phyloP scores from a whole-genome alignment of 2,329 filamentous ascomycete genomes.

The Moelleriella libera region DNA sequence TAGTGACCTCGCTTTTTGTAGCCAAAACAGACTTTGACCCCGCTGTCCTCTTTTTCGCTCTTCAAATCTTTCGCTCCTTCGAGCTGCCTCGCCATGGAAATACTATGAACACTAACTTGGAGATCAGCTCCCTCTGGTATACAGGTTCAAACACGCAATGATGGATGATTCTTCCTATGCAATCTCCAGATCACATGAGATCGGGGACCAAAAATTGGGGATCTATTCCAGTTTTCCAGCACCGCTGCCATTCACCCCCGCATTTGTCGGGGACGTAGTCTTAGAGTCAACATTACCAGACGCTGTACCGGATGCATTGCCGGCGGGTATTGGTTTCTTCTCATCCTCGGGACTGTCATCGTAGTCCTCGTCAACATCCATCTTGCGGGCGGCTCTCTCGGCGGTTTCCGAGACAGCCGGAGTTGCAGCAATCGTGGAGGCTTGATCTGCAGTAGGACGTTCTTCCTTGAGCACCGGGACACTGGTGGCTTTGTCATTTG shows the following conservation, averaged over 20 bases:
- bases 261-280: slow-evolving; percentile 13
- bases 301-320: slow-evolving; percentile 29
- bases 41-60: slow-evolving; percentile 1
- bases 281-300: slow-evolving; percentile 38
- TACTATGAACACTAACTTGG: too few relatives aligned
- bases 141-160: too few relatives aligned
- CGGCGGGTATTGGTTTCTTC: slow-evolving; percentile 36
- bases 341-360: slow-evolving; percentile 89
- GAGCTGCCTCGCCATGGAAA: too few relatives aligned
- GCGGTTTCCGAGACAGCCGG: slow-evolving; percentile 50
- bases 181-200: too few relatives aligned
- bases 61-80: not conserved
- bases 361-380: slow-evolving; percentile 96
- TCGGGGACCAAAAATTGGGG: not conserved
- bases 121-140: too few relatives aligned
- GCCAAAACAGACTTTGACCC: not conserved
- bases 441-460: slow-evolving; percentile 26
- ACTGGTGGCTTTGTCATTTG: slow-evolving; percentile 28
- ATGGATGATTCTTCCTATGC: too few relatives aligned
- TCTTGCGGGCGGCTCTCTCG: slow-evolving; percentile 71
- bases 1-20: not conserved
- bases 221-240: slow-evolving; percentile 30
- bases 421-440: slow-evolving; percentile 30
- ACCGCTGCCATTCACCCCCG: slow-evolving; percentile 21
- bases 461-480: slow-evolving; percentile 41